These are phyloP conservation scores for Antrodiella citrinella DNA, from an alignment of 768 basidiomycete genomes.

Conservation along the genomic window DNA sequence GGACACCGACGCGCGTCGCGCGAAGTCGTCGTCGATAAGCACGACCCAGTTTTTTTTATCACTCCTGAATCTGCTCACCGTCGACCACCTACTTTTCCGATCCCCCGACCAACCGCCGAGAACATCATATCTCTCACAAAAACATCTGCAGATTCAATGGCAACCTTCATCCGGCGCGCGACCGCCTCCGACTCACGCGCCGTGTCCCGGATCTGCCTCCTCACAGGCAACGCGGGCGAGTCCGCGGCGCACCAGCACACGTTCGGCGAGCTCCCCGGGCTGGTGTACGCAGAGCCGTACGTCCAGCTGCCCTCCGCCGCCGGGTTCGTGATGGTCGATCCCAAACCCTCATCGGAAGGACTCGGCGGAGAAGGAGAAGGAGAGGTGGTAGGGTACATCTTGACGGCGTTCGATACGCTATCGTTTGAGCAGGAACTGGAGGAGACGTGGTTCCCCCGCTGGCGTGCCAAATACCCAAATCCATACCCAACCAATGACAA, in stretches of 20 bases:
- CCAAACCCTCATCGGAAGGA: conserved; percentile 15
- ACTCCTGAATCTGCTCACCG: too few species aligned
- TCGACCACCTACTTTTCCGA: too few species aligned
- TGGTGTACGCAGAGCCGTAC: conserved; percentile 73
- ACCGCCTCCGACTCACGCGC: conserved; percentile 44
- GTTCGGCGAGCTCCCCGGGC: conserved; percentile 55
- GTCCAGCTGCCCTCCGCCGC: conserved; percentile 56
- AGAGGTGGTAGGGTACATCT: conserved; percentile 62
- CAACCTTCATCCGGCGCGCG: conserved; percentile 41
- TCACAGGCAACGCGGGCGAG: conserved; percentile 64
- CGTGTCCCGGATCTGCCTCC: conserved; percentile 64
- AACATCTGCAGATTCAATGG: not conserved
- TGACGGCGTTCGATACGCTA: conserved; percentile 62
- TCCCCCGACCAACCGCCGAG: too few species aligned
- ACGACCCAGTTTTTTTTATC: too few species aligned
- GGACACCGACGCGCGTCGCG: too few species aligned
- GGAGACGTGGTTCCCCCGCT: conserved; percentile 58
- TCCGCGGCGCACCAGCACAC: conserved; percentile 58
- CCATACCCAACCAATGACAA: conserved; percentile 15
- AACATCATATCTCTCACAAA: too few species aligned
- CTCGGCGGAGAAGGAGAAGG: conserved; percentile 14
- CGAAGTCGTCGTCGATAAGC: too few species aligned
- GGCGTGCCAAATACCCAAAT: conserved; percentile 46
- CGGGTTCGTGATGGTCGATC: conserved; percentile 61
- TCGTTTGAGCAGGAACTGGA: conserved; percentile 48